These are phyloP conservation scores for Fusarium xyrophilum DNA, from an alignment of 2,329 filamentous ascomycete species.

Conservation along the genomic window DNA sequence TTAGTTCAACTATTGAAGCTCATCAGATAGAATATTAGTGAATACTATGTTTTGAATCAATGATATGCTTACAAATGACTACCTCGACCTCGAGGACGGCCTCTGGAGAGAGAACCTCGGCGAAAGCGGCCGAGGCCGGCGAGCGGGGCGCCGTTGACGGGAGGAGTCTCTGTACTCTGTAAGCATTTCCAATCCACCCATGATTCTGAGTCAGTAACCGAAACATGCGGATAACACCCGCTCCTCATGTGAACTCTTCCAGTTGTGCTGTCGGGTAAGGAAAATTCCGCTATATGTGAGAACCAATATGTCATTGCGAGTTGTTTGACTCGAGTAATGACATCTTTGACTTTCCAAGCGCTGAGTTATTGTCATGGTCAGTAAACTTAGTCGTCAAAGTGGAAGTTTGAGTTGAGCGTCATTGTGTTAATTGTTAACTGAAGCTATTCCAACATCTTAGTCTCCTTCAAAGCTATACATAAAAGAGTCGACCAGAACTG, in stretches of 20 bases:
- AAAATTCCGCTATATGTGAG: neutral
- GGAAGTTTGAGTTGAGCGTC: rapidly evolving
- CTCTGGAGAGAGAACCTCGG: slow-evolving; percentile 32
- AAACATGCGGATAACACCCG: slow-evolving; percentile 9
- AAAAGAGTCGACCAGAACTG: rapidly evolving
- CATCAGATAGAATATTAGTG: no score
- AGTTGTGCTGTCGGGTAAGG: slow-evolving; percentile 4
- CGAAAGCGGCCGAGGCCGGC: slow-evolving; percentile 32
- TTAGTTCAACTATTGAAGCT: neutral
- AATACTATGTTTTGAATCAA: neutral
- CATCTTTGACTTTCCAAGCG: neutral
- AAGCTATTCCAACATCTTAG: neutral
- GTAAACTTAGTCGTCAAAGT: neutral
- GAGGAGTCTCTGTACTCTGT: slow-evolving; percentile 10
- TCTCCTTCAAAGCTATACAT: rapidly evolving
- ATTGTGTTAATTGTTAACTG: rapidly evolving
- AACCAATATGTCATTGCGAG: neutral
- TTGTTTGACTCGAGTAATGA: neutral
- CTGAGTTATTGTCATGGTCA: neutral
- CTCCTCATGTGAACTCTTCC: neutral
- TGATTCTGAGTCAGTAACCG: slow-evolving; percentile 26
- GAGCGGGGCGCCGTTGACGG: slow-evolving; percentile 22
- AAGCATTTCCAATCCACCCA: slow-evolving; percentile 34
- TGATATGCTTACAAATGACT: neutral
- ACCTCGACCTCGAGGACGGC: neutral